Base-by-base conservation (phyloP, 106 monocot genomes). In the Gastrodia elata region DNA sequence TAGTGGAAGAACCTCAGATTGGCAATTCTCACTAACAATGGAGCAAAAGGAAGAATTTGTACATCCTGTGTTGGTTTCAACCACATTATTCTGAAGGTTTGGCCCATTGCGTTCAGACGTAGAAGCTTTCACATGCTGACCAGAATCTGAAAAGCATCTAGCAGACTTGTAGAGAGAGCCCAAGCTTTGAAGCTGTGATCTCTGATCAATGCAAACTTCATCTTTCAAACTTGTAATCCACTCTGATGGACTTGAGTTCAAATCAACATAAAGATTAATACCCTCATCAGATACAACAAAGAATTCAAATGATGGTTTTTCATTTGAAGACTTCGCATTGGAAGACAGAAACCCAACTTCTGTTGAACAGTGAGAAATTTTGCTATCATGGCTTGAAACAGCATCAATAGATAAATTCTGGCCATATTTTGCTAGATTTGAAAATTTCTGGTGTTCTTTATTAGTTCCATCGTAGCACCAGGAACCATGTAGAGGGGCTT, bases 281-380 rank as follows among this genome's bases (percentile, higher is more conserved):
- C 90, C 96, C 20, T 83, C 90, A 13, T 96, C 90, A 59, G 92
- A 89, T 58, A 56, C 71, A 27, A 86, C 87, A 84, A 81, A 96
- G 68, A 90, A 96, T 37, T 92, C 72, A 55, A 96, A 84, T 11
- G 96, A 82, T 65, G 85, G 80, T 70, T 74, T 28, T 26, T 38
- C 70, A 55, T 61, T 85, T 59, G 38, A 49, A n/a, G 68, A 39
- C 27, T 39, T 77, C 28, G 58, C 70, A 74, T 65, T 64, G 65
- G 76, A 39, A 27, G 75, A 74, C 18, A 25, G 64, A 74, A 73
- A 39, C 25, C 70, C 49, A 83, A 48, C 78, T 64, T 74, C 68
- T 68, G 13, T 82, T 58, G 70, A 77, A 56, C 33, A 30, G 56
- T 83, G 71, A 73, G 10, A n/a, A 73, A 25, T 26, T 24, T 32